Evolutionary conservation across 805 yeast species (phyloP).

Genomic region (Wickerhamiella domercqiae): DNA sequence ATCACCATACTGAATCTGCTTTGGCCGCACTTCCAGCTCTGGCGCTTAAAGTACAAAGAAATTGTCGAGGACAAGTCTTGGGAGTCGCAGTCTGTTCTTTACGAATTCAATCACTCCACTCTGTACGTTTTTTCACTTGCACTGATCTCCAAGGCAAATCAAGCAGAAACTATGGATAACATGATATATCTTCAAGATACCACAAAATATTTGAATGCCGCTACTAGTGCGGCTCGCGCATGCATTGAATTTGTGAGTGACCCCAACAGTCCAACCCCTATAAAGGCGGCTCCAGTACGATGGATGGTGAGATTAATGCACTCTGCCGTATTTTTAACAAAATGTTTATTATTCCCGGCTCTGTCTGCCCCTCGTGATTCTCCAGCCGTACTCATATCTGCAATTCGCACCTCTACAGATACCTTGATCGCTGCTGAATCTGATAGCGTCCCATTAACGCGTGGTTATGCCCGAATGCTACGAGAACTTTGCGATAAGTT

Average conservation of each 20-base stretch:
- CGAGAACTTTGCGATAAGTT: background rate
- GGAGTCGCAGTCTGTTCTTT: constrained; percentile 54
- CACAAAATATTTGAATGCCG: constrained; percentile 54
- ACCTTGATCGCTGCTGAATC: constrained; percentile 1
- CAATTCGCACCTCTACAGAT: constrained; percentile 1
- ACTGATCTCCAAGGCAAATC: constrained; percentile 31
- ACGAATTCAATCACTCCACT: constrained; percentile 73
- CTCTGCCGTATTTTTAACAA: constrained; percentile 78
- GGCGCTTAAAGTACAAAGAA: constrained; percentile 48
- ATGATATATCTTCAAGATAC: constrained; percentile 45
- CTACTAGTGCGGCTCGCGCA: constrained; percentile 70
- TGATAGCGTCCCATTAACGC: constrained; percentile 5
- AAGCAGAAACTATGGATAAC: constrained; percentile 15
- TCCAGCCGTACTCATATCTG: background rate
- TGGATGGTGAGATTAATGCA: constrained; percentile 78
- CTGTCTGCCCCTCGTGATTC: background rate
- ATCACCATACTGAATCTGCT: constrained; percentile 56
- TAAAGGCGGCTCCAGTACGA: constrained; percentile 71
- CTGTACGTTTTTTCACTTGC: constrained; percentile 74
- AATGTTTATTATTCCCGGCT: constrained; percentile 37
- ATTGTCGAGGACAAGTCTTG: constrained; percentile 19
- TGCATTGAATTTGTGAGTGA: constrained; percentile 47
- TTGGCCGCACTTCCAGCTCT: constrained; percentile 57
- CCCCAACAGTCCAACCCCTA: constrained; percentile 43
- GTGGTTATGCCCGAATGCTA: constrained; percentile 5